Evolutionary conservation across 495 filamentous ascomycete species (phyloP), one percentile per base, ranked within the genome.

Genomic region (Tuber magnatum): DNA sequence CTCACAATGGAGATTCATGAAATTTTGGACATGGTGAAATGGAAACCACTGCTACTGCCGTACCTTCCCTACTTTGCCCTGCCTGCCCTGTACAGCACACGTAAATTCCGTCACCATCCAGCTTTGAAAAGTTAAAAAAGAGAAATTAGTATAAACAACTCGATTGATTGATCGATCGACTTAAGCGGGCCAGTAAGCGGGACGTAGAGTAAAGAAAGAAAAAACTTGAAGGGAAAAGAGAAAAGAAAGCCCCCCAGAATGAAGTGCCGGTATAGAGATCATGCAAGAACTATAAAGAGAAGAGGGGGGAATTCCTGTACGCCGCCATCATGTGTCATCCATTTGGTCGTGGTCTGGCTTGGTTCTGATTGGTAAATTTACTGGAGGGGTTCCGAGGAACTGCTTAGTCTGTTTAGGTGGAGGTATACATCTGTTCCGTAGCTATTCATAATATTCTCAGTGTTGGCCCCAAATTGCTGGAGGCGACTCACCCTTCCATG

Each of bases 371-470:
- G 38, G 69, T 71, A 44, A 72, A 35, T 73, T 79, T 94, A 99
- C 92, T 97, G 94, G 48, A 99, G 87, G 74, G 95, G 95, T 83
- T 99, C 95, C 28, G 94, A 97, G 72, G 92, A 97, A 83, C 93
- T 97, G 48, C 92, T 96, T 18, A 99, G 88, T 74, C 95, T 88
- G 86, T 99, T 99, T 28, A 99, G 88, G 84, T 99, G 95, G 69
- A 99, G 92, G 84, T 99, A 99, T 48, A 98, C 95, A 82, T 99
- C 95, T 48, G 95, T 99, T 71, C 95, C 95, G 84, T 99, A 99
- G 61, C 95, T 99, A 77, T 68, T 69, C 70, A 71, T 68, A 12
- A 28, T 40, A 75, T 72, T 42, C 41, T 71, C 70, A 69, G 48
- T 61, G 61, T 77, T 73, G 41, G 39, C 68, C 68, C 12, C 14